Base-by-base conservation (phyloP, 73 alveolate genomes). In the Blepharisma stoltei region DNA sequence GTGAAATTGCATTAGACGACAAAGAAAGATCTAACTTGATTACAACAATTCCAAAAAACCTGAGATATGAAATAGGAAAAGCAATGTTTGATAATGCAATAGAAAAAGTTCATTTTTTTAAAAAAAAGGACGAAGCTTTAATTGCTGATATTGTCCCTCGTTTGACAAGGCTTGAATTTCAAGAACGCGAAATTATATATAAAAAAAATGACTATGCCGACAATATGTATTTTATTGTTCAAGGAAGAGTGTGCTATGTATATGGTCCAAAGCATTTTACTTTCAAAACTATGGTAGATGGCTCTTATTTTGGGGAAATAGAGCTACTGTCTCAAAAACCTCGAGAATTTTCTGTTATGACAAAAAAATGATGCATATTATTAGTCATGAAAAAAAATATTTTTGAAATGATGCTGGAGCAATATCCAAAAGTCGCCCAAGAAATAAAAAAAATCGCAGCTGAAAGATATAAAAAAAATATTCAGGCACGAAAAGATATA, bases 281-380 rank as follows among this genome's bases (percentile, higher is more conserved):
- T 41, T 86, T 82, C 49, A 86, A 86, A 54, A 83, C 80, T 54
- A 86, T 86, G 93, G 55, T 86, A 11, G 80, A 81, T 60, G 93
- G 93, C 0, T 71, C 90, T 54, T 86, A 86, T 70, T 86, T 86
- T 46, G 93, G 93, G 4, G 93, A 86, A 41, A 82, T 86, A 47
- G 93, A 86, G 18, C 78, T 86, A 7, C 73, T 86, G 48, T 75
- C 68, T 48, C 50, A 83, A 2, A 41, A 83, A 6, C 84, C 78
- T 11, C 53, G 93, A 20, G 54, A 67, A 4, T 81, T 46, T 45
- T 54, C 84, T 53, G 87, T 82, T 14, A 45, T 69, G 6, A 71
- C 87, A 2, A 47, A 53, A 6, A 55, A 67, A 7, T 87, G 73
- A 3, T 49, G 90, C 20, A 90, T 73, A 55, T 47, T 86, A n/a